These are phyloP conservation scores for Vitis labrusca DNA, from an alignment of 164 flowering plant genomes.

Conservation along the genomic window DNA sequence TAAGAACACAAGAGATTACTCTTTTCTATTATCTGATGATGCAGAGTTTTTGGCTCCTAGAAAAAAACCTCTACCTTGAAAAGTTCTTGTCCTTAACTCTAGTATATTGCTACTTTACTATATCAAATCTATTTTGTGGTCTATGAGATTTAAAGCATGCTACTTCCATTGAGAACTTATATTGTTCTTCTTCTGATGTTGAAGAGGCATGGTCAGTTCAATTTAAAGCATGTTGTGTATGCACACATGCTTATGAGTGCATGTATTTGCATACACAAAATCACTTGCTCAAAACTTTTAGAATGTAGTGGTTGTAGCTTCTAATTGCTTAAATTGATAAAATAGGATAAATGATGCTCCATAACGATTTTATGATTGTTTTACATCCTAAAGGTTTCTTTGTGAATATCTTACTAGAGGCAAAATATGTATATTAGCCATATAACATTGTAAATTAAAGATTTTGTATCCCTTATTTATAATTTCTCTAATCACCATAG, in stretches of 20 bases:
- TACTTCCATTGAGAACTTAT: conserved; percentile 55
- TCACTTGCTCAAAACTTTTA: not conserved
- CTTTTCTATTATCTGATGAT: conserved; percentile 86
- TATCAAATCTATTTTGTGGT: conserved; percentile 9
- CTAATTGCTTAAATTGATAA: not conserved
- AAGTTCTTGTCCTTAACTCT: conserved; percentile 36
- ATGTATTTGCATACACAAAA: not conserved
- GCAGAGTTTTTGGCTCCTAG: conserved; percentile 58
- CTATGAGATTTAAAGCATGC: conserved; percentile 20
- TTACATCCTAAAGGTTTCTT: no score
- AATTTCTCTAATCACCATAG: not conserved
- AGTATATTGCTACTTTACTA: conserved; percentile 42
- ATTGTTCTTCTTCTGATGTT: conserved; percentile 67
- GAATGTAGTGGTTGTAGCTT: not conserved
- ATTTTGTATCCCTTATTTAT: no score
- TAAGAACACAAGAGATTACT: conserved; percentile 80
- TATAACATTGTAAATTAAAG: no score
- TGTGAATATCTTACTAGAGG: no score
- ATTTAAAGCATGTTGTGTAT: conserved; percentile 1
- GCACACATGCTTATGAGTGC: not conserved
- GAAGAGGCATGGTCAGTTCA: conserved; percentile 67
- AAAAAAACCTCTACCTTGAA: conserved; percentile 43
- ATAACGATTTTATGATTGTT: not conserved
- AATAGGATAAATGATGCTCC: not conserved
- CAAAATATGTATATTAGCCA: no score